Conservation (phyloP, 2,329 filamentous ascomycete species). For the Fusarium hostae region DNA sequence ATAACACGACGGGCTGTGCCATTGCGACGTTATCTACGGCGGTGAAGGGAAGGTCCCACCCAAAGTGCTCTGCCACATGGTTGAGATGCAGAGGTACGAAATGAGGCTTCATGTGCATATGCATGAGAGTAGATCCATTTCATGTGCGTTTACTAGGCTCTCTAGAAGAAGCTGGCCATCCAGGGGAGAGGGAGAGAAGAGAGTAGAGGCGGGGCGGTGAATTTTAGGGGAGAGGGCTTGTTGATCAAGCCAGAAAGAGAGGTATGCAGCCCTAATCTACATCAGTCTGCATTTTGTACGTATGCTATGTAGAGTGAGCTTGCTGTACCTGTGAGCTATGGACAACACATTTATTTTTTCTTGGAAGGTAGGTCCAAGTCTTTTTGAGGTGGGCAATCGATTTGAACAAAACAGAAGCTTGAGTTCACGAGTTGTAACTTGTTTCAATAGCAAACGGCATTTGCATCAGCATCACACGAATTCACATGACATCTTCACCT, state of each 20-base stretch:
- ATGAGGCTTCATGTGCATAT: constrained; percentile 30
- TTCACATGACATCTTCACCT: background rate
- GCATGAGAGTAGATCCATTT: constrained; percentile 18
- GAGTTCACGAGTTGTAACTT: background rate
- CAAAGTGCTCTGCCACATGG: constrained; percentile 20
- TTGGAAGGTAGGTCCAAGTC: background rate
- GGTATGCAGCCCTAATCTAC: constrained; percentile 33
- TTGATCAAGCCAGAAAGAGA: constrained; percentile 33
- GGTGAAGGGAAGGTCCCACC: constrained; percentile 30
- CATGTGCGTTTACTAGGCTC: background rate
- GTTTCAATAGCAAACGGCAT: background rate
- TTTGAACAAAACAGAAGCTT: background rate
- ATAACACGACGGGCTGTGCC: constrained; percentile 4
- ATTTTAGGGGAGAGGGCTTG: constrained; percentile 14
- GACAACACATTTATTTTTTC: background rate
- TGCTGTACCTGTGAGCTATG: background rate
- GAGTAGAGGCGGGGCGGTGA: constrained; percentile 24
- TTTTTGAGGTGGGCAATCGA: background rate
- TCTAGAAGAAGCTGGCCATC: background rate
- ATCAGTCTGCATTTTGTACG: constrained; percentile 15
- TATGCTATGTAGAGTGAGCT: background rate
- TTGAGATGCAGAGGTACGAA: constrained; percentile 8
- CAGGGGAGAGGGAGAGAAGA: constrained; percentile 12
- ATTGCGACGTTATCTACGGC: constrained; percentile 21
- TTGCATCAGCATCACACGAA: background rate